Base-by-base conservation (phyloP, 768 basidiomycete genomes). In the Ramaria rubella region DNA sequence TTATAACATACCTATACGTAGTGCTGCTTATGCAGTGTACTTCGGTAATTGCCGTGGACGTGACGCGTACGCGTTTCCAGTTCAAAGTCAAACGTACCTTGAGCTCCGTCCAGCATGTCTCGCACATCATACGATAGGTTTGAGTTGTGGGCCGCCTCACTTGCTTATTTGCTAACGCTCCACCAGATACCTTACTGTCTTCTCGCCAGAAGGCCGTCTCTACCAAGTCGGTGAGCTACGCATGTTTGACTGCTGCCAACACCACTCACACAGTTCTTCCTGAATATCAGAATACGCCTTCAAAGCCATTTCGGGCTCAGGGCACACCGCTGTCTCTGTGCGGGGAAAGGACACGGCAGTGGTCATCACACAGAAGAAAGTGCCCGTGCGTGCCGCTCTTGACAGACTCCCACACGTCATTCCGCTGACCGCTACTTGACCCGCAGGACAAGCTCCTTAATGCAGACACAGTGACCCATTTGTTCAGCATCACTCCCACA, bases 221-320 rank as follows among this genome's bases (percentile, higher is more conserved):
- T 99, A 98, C 69, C 96, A 99, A 94, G 95, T 98, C 69, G 96
- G 93, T 90, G 65, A 64, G 88, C 76, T 17, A n/a, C 24, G 42
- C 3, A 12, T 29, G 2, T 31, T 24, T 23, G 1, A 19, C 11
- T n/a, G 24, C 31, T 42, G 57, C 31, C 9, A 27, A 15, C 29
- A 21, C 17, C 29, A 31, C 36, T 46, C 9, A 40, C 57, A 3
- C 9, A 43, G 17, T 7, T 33, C 17, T 63, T 58, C 60, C 15
- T 34, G 27, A 30, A 49, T 7, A 49, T 4, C 65, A 97, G 94
- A 98, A 75, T 98, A 98, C 79, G 95, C 96, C 26, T 98, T 98
- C 86, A 99, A 98, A 73, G 96, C 96, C 48, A 97, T 98, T 70
- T 92, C 94, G 60, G 93, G 92, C 55, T 93, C 94, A 1, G 95